phyloP scores from a whole-genome alignment of 345 rosid species.

The Dipteronia dyeriana region DNA sequence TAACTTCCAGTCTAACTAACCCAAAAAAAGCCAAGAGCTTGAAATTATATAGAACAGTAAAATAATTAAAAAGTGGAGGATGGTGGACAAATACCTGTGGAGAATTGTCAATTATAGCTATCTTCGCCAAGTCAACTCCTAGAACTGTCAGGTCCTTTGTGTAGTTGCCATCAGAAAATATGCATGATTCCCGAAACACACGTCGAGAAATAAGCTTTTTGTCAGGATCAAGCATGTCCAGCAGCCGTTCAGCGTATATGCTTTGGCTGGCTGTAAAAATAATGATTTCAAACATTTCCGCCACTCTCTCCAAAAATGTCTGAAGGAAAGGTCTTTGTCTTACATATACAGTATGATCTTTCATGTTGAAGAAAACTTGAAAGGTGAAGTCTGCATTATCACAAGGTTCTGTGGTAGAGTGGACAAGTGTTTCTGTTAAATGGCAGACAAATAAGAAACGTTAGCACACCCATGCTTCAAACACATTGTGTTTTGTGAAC shows the following conservation, averaged over 20 bases:
- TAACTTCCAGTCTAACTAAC: neutral
- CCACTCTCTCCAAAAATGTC: constrained; percentile 82
- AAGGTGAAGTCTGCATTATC: constrained; percentile 83
- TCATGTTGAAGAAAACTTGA: constrained; percentile 77
- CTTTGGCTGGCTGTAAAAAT: constrained; percentile 92
- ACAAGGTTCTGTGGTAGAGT: constrained; percentile 74
- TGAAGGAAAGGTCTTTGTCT: constrained; percentile 81
- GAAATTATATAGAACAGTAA: constrained; percentile 15
- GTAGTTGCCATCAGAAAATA: constrained; percentile 77
- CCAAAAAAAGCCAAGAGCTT: neutral
- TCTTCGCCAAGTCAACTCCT: constrained; percentile 91
- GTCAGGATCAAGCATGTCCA: constrained; percentile 81
- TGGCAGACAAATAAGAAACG: constrained; percentile 12
- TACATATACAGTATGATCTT: constrained; percentile 81
- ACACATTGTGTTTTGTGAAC: neutral
- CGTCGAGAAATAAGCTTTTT: constrained; percentile 65
- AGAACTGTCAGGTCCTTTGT: constrained; percentile 88
- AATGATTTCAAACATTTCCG: constrained; percentile 76
- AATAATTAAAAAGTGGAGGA: constrained; percentile 8
- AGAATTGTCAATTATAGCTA: constrained; percentile 89
- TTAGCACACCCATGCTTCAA: neutral
- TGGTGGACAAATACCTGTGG: constrained; percentile 69
- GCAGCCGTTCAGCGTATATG: constrained; percentile 77
- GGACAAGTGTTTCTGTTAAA: constrained; percentile 86
- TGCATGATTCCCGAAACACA: constrained; percentile 85